Evolutionary conservation across 257 asterid species (phyloP).

Genomic region (Forsythia suspensa): DNA sequence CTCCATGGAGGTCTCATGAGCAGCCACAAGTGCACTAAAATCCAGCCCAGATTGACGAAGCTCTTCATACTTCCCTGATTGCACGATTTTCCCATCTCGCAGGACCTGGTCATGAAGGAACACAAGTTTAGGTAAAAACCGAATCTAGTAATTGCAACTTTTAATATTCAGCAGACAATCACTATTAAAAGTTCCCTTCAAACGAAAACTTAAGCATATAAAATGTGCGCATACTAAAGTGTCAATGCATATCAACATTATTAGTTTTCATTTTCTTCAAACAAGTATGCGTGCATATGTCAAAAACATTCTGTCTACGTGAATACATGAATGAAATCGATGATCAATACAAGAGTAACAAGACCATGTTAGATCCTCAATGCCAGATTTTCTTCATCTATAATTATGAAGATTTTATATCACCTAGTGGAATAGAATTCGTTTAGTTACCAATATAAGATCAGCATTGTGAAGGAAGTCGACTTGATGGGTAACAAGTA

Average conservation of each 20-base stretch:
- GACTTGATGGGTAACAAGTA: constrained; percentile 79
- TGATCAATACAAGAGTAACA: background rate
- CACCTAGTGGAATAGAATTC: background rate
- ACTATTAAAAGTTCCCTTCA: background rate
- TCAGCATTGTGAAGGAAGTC: constrained; percentile 76
- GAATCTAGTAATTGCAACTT: background rate
- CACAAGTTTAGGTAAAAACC: background rate
- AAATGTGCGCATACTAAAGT: background rate
- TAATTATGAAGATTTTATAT: background rate
- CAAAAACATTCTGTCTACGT: background rate
- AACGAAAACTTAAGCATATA: background rate
- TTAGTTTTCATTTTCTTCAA: background rate
- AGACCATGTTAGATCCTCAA: background rate
- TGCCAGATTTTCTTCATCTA: background rate
- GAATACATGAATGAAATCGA: background rate
- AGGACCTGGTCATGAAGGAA: constrained; percentile 43
- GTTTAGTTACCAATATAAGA: constrained; percentile 48
- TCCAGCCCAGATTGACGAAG: constrained; percentile 48
- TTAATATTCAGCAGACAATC: background rate
- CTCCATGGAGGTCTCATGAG: constrained; percentile 69
- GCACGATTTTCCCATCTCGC: constrained; percentile 67
- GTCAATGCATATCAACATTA: background rate
- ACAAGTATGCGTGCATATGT: background rate
- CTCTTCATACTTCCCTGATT: constrained; percentile 63
- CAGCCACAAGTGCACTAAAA: constrained; percentile 63